Base-by-base conservation (phyloP, 1,284 basidiomycete genomes). In the Inonotus obliquus region DNA sequence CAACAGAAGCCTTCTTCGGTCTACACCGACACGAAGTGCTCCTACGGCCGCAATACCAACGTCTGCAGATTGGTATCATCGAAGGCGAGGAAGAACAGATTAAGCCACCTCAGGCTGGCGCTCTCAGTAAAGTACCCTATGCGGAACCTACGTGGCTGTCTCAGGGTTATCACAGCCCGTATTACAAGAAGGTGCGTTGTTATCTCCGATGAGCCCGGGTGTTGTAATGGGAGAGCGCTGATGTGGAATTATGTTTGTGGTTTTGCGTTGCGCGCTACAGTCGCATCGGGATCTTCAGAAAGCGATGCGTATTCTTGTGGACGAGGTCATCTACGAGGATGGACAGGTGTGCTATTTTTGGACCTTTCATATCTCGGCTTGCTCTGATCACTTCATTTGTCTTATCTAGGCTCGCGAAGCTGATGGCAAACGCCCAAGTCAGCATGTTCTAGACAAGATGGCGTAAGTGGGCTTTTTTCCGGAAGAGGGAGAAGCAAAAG, bases 11-110 rank as follows among this genome's bases (percentile, higher is more conserved):
- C 2, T 95, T 95, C 77, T 95, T 87, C 69, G 85, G 87, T 51
- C 81, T 96, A 49, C 93, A 96, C 72, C 80, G 90, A 38, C 81
- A 85, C 63, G 92, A 94, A 67, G 82, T 95, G 14, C 82, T 96
- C 56, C 76, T 80, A 67, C 85, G 85, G 65, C 88, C 87, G 7
- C 86, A 89, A 71, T 93, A 92, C 69, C 72, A 78, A 53, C 83
- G 89, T 25, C 78, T 92, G 7, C 82, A 84, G 64, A 84, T 93
- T 57, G 91, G 90, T 53, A 75, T 77, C 48, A 80, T 96, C 61
- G 79, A 84, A 45, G 89, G 84, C 47, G 84, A 91, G 73, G 74
- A 82, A 69, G 75, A 80, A 62, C 77, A 85, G 62, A 82, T 89
- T 61, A 73, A 77, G 49, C 76, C 81, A 17, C 79, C 76, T 6